Evolutionary conservation across 176 grass and related monocot genomes (phyloP).

Genomic region (Raddia guianensis): DNA sequence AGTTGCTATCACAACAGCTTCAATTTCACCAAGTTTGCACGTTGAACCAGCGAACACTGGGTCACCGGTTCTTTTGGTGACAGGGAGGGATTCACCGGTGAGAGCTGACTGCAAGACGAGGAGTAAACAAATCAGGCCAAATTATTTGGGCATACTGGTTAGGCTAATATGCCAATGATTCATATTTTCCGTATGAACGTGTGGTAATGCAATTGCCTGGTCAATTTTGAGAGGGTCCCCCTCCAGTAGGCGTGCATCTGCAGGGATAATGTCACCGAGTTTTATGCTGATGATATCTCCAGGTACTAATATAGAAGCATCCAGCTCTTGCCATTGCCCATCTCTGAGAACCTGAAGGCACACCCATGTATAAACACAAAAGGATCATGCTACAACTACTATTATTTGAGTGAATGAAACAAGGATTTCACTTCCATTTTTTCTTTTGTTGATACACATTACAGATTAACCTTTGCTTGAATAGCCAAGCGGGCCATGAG

Average conservation of each 20-base stretch:
- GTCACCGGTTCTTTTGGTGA: constrained; percentile 64
- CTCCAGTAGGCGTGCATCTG: constrained; percentile 70
- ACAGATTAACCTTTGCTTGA: constrained; percentile 53
- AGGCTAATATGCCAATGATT: not conserved
- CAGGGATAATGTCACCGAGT: constrained; percentile 82
- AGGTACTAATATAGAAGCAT: constrained; percentile 67
- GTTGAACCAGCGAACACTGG: constrained; percentile 71
- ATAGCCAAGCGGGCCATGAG: constrained; percentile 73
- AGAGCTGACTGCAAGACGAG: constrained; percentile 64
- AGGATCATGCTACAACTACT: not conserved
- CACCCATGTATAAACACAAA: constrained; percentile 4
- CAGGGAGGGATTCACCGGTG: constrained; percentile 81
- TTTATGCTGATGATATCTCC: constrained; percentile 82
- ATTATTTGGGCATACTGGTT: constrained; percentile 13
- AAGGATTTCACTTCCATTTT: not conserved
- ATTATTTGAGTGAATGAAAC: not conserved
- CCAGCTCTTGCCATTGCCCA: constrained; percentile 70
- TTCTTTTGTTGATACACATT: not conserved
- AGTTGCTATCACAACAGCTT: constrained; percentile 74
- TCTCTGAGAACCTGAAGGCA: constrained; percentile 62
- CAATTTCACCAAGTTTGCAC: constrained; percentile 84
- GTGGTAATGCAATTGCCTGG: constrained; percentile 42
- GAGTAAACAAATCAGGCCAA: not conserved
- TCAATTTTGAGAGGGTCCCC: constrained; percentile 91
- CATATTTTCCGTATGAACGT: too few relatives aligned